Percentiles rank a stretch among this genome's conserved stretches.
Conservation (phyloP, 148 eudicot genomes). For the Dianthus caryophyllus region DNA sequence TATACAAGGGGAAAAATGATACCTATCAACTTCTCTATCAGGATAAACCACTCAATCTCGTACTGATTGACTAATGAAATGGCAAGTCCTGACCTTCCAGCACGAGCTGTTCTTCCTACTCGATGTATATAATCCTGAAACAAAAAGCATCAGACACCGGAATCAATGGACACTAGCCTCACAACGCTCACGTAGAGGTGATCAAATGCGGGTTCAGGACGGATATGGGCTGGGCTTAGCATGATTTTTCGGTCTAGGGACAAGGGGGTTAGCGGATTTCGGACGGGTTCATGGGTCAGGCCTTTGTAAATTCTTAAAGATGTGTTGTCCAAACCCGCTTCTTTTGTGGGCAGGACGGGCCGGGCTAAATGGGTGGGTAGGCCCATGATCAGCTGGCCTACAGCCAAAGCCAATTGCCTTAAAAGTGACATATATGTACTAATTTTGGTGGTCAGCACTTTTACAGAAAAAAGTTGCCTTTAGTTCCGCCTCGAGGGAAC, state of each 20-base stretch:
- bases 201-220: too few relatives aligned
- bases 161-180: background rate
- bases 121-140: conserved; percentile 86
- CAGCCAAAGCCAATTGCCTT: background rate
- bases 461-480: background rate
- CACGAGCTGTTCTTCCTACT: conserved; percentile 98
- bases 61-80: conserved; percentile 81
- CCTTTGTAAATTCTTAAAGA: too few relatives aligned
- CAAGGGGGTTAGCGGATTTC: too few relatives aligned
- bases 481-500: background rate
- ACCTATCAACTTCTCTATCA: conserved; percentile 89
- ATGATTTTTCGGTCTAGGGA: too few relatives aligned
- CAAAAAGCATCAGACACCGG: conserved; percentile 3
- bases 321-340: too few relatives aligned
- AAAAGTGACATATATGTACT: background rate
- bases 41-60: conserved; percentile 67
- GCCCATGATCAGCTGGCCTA: too few relatives aligned
- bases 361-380: too few relatives aligned
- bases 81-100: conserved; percentile 87
- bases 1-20: conserved; percentile 5
- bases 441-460: conserved; percentile 4
- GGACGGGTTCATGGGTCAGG: too few relatives aligned
- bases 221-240: too few relatives aligned
- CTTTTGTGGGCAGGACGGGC: too few relatives aligned
- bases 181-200: too few relatives aligned